Evolutionary conservation across 2,329 filamentous ascomycete genomes (phyloP).

Genomic region (Aspergillus sp.): DNA sequence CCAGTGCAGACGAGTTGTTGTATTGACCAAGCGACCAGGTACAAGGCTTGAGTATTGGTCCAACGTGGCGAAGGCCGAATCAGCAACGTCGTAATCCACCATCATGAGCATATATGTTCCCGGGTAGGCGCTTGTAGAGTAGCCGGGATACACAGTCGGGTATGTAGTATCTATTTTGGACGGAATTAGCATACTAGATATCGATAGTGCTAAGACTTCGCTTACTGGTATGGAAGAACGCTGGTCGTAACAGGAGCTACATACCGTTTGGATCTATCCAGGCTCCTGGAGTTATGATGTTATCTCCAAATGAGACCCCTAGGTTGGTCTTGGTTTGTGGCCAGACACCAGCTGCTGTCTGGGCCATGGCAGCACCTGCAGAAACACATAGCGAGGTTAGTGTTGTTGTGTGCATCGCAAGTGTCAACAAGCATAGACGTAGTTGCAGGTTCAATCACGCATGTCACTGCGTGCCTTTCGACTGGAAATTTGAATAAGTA

Average conservation of each 20-base stretch:
- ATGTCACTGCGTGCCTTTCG: background rate
- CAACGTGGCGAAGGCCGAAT: background rate
- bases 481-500: too few relatives aligned
- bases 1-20: background rate
- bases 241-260: background rate
- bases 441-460: background rate
- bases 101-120: background rate
- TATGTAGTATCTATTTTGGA: background rate
- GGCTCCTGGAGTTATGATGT: background rate
- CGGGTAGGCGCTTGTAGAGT: background rate
- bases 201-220: too few relatives aligned
- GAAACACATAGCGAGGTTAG: background rate
- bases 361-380: background rate
- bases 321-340: background rate
- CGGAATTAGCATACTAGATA: background rate
- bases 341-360: background rate
- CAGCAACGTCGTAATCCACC: background rate
- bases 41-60: background rate
- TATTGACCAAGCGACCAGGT: background rate
- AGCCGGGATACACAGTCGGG: background rate
- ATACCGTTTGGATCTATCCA: background rate
- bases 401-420: background rate
- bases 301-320: background rate
- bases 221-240: too few relatives aligned
- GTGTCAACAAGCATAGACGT: background rate